Percentiles rank a stretch among this genome's conserved stretches.
These are phyloP conservation scores for Fonsecaea monophora DNA, from an alignment of 2,329 filamentous ascomycete species.

Conservation along the genomic window DNA sequence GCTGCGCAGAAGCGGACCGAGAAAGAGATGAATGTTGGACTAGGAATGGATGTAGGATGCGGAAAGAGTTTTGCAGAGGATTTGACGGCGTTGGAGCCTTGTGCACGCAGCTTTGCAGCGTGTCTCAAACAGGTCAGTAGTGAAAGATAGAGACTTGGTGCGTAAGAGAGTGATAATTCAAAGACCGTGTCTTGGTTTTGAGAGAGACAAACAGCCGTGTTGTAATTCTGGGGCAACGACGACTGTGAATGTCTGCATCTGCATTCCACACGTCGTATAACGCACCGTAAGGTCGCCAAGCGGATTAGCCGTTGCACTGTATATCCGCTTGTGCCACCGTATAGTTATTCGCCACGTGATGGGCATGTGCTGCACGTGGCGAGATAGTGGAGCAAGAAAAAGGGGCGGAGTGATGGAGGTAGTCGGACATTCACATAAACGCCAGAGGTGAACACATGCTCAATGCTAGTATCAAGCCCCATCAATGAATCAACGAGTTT, in stretches of 20 bases:
- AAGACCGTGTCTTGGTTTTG: slow-evolving; percentile 1
- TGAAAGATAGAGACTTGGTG: not conserved
- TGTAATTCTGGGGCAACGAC: slow-evolving; percentile 3
- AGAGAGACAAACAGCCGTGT: not conserved
- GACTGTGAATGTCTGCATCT: not conserved
- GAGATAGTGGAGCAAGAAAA: no score
- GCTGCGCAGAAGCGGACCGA: not conserved
- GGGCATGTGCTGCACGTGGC: no score
- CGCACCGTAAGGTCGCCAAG: not conserved
- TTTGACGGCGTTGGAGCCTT: not conserved
- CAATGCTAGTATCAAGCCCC: not conserved
- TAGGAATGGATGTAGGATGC: slow-evolving; percentile 1
- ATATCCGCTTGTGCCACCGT: not conserved
- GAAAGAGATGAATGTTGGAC: not conserved
- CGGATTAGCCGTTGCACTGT: not conserved
- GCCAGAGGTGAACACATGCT: not conserved
- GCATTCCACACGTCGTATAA: not conserved
- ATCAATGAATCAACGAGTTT: not conserved
- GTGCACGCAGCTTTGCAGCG: not conserved
- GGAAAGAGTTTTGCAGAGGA: not conserved
- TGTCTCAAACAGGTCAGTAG: not conserved
- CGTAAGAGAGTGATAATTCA: not conserved
- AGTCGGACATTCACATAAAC: not conserved
- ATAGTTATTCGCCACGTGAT: no score
- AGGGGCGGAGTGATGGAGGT: not conserved